Evolutionary conservation across 176 grass and related monocot genomes (phyloP), one percentile per base, ranked within the genome.

Genomic region (Poa pratensis): DNA sequence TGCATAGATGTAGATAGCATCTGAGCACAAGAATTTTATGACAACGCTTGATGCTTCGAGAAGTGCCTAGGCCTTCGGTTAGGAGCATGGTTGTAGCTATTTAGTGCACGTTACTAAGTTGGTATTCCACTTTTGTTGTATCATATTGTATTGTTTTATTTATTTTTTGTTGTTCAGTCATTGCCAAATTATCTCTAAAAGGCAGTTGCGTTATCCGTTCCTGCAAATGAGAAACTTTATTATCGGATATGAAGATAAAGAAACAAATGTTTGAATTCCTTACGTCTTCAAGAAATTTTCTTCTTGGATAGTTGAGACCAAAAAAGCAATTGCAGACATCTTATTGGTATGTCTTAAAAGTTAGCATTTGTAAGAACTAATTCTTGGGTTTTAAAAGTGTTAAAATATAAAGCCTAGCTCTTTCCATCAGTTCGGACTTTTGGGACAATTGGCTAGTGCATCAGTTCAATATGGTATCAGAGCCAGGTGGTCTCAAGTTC

Each of bases 21-120:
- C 20, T 81, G 32, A 6, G 50, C 50, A 71, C 65, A 71, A 69
- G 15, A 82, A 42, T 54, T 82, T 81, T 82, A 49, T 34, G 53
- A 69, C 27, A 20, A 27, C 6, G 4, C 5, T 13, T 5, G 27
- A 51, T 46, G 9, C 16, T 68, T 68, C 51, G n/a, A 52, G 14
- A 5, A 27, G 11, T 23, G 19, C 7, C 1, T 51, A 51, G 16
- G 49, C 49, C 48, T 54, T 69, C 15, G 53, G 35, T 37, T 57
- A 35, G 9, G 13, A 69, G 34, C 22, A 58, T 72, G 18, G 9
- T 26, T 72, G 2, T 58, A 71, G 65, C 80, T 18, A 22, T 66
- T 80, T n/a, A 5, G 30, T 46, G 15, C 24, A 17, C 20, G 1
- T 8, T 66, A 23, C 11, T 40, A 55, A 35, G 17, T 78, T 77